Evolutionary conservation across 2,329 filamentous ascomycete species (phyloP).

Genomic region (Chrysosporium queenslandicum): DNA sequence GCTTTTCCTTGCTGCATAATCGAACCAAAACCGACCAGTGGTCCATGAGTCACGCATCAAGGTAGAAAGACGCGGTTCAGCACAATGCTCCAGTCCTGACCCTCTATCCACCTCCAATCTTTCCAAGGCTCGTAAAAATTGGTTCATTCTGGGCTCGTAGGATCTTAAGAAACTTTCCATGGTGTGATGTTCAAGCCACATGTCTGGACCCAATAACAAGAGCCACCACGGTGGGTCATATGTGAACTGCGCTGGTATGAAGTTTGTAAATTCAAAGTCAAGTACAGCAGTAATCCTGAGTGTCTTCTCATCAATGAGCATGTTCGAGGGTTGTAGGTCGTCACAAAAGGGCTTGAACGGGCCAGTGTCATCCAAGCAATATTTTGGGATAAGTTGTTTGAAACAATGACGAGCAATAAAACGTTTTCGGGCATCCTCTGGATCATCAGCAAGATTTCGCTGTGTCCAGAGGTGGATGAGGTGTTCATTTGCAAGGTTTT

Average conservation of each 20-base stretch:
- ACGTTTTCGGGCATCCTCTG: conserved; percentile 19
- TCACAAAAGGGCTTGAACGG: conserved; percentile 34
- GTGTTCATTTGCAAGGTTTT: conserved; percentile 34
- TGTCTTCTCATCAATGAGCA: conserved; percentile 31
- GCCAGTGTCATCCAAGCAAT: conserved; percentile 19
- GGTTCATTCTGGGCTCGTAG: conserved; percentile 15
- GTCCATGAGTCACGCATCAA: conserved; percentile 19
- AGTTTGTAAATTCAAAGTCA: conserved; percentile 38
- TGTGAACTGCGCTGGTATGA: conserved; percentile 33
- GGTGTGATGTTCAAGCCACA: conserved; percentile 15
- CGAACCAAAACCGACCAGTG: conserved; percentile 18
- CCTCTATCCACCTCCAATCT: conserved; percentile 12
- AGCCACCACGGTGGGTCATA: conserved; percentile 37
- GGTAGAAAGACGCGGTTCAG: conserved; percentile 16
- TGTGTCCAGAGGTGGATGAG: conserved; percentile 34
- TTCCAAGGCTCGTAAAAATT: conserved; percentile 17
- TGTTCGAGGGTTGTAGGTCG: conserved; percentile 33
- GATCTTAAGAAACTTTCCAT: conserved; percentile 13
- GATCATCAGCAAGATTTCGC: conserved; percentile 30
- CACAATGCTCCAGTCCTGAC: conserved; percentile 6
- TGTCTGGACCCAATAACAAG: conserved; percentile 23
- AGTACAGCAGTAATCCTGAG: conserved; percentile 32
- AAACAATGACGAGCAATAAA: conserved; percentile 18
- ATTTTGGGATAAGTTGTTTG: conserved; percentile 13
- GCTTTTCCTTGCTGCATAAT: conserved; percentile 17